These are phyloP conservation scores for Spinellus fusiger DNA, from an alignment of 192 early-diverging fungal genomes.

Conservation along the genomic window DNA sequence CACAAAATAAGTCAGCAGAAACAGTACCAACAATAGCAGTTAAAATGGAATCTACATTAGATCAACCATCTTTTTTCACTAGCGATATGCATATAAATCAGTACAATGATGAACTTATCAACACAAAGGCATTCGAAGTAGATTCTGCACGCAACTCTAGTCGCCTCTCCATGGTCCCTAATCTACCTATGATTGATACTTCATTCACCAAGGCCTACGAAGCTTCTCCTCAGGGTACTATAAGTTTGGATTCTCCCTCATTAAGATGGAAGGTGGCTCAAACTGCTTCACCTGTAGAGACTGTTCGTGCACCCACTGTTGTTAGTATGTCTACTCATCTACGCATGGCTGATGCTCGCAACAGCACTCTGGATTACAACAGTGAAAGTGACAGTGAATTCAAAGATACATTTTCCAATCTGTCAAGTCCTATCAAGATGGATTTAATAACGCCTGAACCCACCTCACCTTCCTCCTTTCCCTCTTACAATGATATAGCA, in stretches of 20 bases:
- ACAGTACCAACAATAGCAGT: too few species aligned
- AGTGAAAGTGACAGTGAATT: slow-evolving; percentile 1
- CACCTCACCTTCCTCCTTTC: neutral
- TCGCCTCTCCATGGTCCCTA: neutral
- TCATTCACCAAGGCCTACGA: neutral
- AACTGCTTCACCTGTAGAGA: slow-evolving; percentile 8
- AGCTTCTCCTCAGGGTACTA: neutral
- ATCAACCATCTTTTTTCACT: too few species aligned
- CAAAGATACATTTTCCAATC: slow-evolving; percentile 1
- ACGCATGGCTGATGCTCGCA: neutral
- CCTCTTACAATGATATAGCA: neutral
- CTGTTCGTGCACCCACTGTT: slow-evolving; percentile 4
- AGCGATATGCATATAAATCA: too few species aligned
- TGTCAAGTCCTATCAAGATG: neutral
- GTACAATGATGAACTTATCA: neutral
- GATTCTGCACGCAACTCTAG: neutral
- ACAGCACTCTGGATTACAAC: neutral
- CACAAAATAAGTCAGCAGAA: too few species aligned
- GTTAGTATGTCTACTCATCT: neutral
- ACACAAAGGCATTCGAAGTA: neutral
- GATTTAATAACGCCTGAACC: neutral
- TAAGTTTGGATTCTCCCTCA: neutral
- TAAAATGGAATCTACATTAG: too few species aligned
- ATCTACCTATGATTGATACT: neutral
- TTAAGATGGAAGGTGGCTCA: slow-evolving; percentile 16